Base-by-base conservation (phyloP, 2,329 filamentous ascomycete genomes). In the Xylariaceae sp. region DNA sequence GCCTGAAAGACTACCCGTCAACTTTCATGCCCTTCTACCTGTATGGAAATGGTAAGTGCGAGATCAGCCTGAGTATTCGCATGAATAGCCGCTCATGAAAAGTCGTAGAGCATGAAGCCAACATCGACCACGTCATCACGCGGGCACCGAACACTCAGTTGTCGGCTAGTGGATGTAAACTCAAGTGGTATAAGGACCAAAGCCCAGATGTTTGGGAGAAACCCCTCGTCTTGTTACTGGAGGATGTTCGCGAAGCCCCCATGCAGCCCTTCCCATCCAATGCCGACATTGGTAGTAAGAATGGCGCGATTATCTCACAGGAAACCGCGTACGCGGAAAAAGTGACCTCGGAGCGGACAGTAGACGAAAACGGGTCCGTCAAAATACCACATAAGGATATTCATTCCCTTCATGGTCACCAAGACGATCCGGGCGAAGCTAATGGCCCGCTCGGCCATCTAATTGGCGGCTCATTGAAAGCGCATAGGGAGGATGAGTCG, bases 61-160 rank as follows among this genome's bases (percentile, higher is more conserved):
- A 4, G 1, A 4, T 26, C 27, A 6, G 31, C 3, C 1, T 11
- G 4, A 32, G 3, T 7, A 1, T 30, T n/a, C 11, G 26, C 8
- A 39, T n/a, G 2, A 11, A 37, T 32, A 3, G 9, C 6, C 7
- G 5, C 47, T 58, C 3, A 60, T 37, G 19, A 29, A 11, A 39
- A 12, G n/a, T n/a, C 27, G 26, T 51, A 61, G 60, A 61, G 2
- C 43, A 64, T 0, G 67, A 74, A 41, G 51, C 60, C 1, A 70
- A 76, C 52, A 74, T 76, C 37, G 69, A 73, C n/a, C 75, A 77
- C 55, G 66, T 74, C 42, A 70, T 77, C 27, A 65, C 71, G n/a
- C 62, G 66, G 2, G 65, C 72, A 0, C 74, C 74, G n/a, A 77
- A 76, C 59, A 71, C 68, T 7, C 64, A 67, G 3, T 64, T 73